phyloP scores from a whole-genome alignment of 73 alveolate species.

The Paramecium biaurelia region DNA sequence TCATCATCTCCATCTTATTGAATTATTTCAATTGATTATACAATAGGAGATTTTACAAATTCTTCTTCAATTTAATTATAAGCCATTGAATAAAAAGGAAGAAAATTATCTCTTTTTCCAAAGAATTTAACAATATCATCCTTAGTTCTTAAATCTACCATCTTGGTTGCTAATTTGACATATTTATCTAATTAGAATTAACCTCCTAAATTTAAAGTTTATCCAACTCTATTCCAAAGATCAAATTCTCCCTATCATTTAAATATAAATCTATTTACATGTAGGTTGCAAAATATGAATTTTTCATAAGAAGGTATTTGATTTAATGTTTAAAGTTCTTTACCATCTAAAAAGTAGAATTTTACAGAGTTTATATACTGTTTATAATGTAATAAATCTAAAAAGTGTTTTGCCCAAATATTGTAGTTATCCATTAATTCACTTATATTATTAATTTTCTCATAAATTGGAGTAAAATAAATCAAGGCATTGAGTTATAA shows the following conservation, averaged over 20 bases:
- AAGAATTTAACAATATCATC: background rate
- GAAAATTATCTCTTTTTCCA: slow-evolving; percentile 26
- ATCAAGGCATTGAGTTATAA: background rate
- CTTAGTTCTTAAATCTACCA: background rate
- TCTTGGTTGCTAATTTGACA: background rate
- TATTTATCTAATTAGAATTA: background rate
- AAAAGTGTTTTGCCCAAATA: background rate
- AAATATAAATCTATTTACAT: background rate
- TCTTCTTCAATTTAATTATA: background rate
- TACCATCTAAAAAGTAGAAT: background rate
- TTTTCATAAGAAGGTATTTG: slow-evolving; percentile 11
- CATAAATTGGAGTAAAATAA: background rate
- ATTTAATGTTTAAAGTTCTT: background rate
- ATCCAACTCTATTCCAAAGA: background rate
- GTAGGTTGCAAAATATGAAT: background rate
- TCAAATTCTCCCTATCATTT: background rate
- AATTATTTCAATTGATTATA: background rate
- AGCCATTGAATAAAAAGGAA: background rate
- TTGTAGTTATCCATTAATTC: background rate
- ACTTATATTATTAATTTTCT: background rate
- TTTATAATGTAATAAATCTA: slow-evolving; percentile 19
- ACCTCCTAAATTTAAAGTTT: background rate
- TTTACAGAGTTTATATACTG: background rate
- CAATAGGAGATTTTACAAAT: background rate
- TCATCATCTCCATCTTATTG: background rate